Evolutionary conservation across 2,329 filamentous ascomycete genomes (phyloP), one percentile per base, ranked within the genome.

Genomic region (Colletotrichum spaethianum): DNA sequence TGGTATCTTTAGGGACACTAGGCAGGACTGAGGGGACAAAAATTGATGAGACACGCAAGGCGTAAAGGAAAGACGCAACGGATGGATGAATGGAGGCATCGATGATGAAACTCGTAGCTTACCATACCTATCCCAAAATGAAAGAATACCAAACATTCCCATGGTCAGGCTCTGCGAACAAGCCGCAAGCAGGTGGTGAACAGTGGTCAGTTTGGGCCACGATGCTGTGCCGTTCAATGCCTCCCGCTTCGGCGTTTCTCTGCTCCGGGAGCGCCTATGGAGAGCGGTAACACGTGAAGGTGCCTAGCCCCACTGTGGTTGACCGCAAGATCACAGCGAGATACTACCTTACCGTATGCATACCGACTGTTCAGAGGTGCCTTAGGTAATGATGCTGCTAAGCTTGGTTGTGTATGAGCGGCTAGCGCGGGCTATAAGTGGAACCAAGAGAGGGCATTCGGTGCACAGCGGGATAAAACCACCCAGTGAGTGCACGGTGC

Each of bases 91-190:
- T 31, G 44, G 46, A 60, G 63, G 59, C 59, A 60, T 46, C 70
- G 70, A 69, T 72, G 52, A 72, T 60, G 70, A 72, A 72, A 60
- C 36, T 72, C 65, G 70, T 60, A 64, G 70, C 65, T 70, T 55
- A 64, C 65, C 53, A 14, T 46, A 64, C 44, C 50, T 46, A 52
- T 38, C 42, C 46, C 63, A 40, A 70, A 62, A 70, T 69, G 53
- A 69, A 60, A 68, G 61, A 70, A 44, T 11, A 66, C 38, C 6
- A 26, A 57, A 38, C 36, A 60, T 52, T 56, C 31, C 62, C 50
- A 65, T 20, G 6, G n/a, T 18, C 5, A 36, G 26, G 38, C 9
- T 23, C 33, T 42, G n/a, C 53, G 11, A n/a, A n/a, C 6, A 33
- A 31, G 60, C 9, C 2, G 12, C 53, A 7, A 40, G 53, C 7